phyloP scores from a whole-genome alignment of 768 basidiomycete species.

The Melanogaster broomeanus region DNA sequence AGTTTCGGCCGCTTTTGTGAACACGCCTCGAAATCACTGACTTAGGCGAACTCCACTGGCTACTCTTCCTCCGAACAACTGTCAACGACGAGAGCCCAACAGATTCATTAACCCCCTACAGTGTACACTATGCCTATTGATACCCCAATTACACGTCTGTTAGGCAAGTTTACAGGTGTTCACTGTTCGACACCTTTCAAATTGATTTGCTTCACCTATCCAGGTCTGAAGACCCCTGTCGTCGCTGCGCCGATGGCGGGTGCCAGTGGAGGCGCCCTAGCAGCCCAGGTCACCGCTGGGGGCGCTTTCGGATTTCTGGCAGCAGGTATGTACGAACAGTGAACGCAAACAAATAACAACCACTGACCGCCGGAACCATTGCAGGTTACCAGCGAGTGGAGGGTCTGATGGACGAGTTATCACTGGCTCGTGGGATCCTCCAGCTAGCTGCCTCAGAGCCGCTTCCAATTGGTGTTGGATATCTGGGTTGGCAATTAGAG shows the following conservation, averaged over 20 bases:
- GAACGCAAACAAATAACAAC: not conserved
- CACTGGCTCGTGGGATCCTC: slow-evolving; percentile 50
- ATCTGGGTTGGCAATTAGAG: slow-evolving; percentile 72
- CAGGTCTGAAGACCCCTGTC: slow-evolving; percentile 61
- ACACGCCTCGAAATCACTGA: no score
- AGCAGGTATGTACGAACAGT: slow-evolving; percentile 55
- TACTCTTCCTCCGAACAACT: no score
- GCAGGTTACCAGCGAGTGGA: slow-evolving; percentile 51
- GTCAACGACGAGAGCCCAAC: not conserved
- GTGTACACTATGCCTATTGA: slow-evolving; percentile 20
- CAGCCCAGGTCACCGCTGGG: slow-evolving; percentile 60
- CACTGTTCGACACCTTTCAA: not conserved
- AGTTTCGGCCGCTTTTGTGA: no score
- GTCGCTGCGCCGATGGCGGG: slow-evolving; percentile 72
- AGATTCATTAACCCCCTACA: not conserved
- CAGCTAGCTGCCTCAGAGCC: slow-evolving; percentile 30
- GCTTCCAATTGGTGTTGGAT: slow-evolving; percentile 72
- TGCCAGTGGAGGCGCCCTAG: slow-evolving; percentile 61
- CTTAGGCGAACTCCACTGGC: no score
- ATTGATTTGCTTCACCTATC: not conserved
- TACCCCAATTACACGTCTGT: slow-evolving; percentile 49
- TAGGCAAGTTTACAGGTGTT: slow-evolving; percentile 40
- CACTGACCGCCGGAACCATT: slow-evolving; percentile 6
- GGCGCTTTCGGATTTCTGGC: slow-evolving; percentile 80
- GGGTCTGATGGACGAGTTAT: slow-evolving; percentile 51